Percentiles rank a stretch among this genome's conserved stretches.
phyloP scores from a whole-genome alignment of 1,139 yeast species.

The Kodamaea suecica region DNA sequence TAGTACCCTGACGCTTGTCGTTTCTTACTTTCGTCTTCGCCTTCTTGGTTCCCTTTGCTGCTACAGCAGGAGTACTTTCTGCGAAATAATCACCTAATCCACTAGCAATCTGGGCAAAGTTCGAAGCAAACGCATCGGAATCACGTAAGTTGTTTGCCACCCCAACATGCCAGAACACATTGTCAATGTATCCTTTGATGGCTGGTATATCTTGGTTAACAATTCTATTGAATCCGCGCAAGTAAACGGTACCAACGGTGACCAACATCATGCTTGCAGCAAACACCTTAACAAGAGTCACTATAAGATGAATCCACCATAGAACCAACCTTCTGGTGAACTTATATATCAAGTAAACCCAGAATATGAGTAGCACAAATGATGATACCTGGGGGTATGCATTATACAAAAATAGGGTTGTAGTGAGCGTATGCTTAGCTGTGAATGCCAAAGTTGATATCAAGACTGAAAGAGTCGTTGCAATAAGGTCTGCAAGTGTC shows the following conservation, averaged over 20 bases:
- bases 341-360: constrained; percentile 23
- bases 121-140: not conserved
- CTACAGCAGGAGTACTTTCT: not conserved
- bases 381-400: constrained; percentile 28
- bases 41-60: not conserved
- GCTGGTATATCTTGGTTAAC: constrained; percentile 14
- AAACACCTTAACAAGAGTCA: constrained; percentile 22
- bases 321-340: constrained; percentile 19
- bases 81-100: not conserved
- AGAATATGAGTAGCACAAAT: constrained; percentile 17
- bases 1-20: no score
- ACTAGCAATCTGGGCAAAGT: not conserved
- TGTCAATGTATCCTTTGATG: not conserved
- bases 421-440: constrained; percentile 15
- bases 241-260: constrained; percentile 13
- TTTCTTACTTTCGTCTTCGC: no score
- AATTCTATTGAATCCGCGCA: constrained; percentile 16
- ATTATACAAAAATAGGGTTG: constrained; percentile 17
- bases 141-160: not conserved
- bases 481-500: constrained; percentile 10
- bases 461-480: constrained; percentile 8
- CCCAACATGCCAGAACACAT: not conserved
- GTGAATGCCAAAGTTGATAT: constrained; percentile 16
- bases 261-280: constrained; percentile 10
- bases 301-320: constrained; percentile 27